A percentile compares a stretch with the other conserved stretches of the same genome.
phyloP scores from a whole-genome alignment of 306 rosid genomes.

The Cucurbita moschata region DNA sequence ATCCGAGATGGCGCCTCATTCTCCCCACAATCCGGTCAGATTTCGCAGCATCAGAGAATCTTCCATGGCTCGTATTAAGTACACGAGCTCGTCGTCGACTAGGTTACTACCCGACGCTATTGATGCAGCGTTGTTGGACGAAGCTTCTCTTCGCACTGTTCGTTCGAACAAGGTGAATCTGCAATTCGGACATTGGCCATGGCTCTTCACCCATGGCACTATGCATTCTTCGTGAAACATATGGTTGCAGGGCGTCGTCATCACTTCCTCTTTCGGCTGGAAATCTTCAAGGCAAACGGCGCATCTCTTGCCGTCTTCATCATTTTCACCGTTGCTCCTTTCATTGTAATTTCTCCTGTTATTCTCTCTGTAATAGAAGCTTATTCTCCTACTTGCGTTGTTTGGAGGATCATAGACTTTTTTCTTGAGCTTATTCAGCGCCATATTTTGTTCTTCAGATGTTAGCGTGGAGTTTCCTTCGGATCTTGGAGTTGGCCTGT shows the following conservation, averaged over 20 bases:
- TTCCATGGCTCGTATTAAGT: conserved; percentile 41
- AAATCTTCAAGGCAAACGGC: conserved; percentile 72
- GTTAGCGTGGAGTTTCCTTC: conserved; percentile 22
- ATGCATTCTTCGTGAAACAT: conserved; percentile 88
- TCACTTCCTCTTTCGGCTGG: conserved; percentile 43
- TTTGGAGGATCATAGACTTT: conserved; percentile 35
- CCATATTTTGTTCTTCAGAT: conserved; percentile 18
- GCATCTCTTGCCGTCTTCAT: conserved; percentile 48
- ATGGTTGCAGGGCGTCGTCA: conserved; percentile 66
- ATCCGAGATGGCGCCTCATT: background rate
- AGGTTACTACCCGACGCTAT: conserved; percentile 6
- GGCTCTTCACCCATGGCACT: conserved; percentile 57
- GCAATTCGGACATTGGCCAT: conserved; percentile 65
- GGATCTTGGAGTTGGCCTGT: background rate
- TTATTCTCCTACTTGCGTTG: conserved; percentile 17
- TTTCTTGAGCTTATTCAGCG: conserved; percentile 41
- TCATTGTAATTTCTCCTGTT: background rate
- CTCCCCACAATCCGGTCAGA: conserved; percentile 1
- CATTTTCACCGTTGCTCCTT: conserved; percentile 10
- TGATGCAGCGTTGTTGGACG: background rate
- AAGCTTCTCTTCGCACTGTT: conserved; percentile 2
- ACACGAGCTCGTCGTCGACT: conserved; percentile 20
- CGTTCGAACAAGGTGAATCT: conserved; percentile 34
- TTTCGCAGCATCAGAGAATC: conserved; percentile 20
- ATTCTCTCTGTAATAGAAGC: conserved; percentile 37